These are phyloP conservation scores for Rhizophora apiculata DNA, from an alignment of 345 rosid genomes.

Conservation along the genomic window DNA sequence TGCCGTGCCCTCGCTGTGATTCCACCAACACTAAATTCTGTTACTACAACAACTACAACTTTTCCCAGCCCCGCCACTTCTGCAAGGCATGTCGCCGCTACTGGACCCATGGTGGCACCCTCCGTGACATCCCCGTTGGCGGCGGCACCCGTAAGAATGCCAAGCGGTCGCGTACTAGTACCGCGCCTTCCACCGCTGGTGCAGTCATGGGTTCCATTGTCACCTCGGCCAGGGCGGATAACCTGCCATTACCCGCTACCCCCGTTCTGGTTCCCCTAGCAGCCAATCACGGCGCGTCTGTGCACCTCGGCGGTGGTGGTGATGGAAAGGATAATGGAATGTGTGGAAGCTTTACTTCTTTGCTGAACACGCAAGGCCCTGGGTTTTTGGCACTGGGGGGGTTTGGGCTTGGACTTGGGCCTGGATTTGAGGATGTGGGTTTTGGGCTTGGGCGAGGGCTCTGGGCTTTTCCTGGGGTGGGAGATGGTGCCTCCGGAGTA, in stretches of 20 bases:
- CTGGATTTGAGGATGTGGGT: slow-evolving; percentile 56
- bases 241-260: slow-evolving; percentile 42
- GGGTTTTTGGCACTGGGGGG: slow-evolving; percentile 68
- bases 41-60: slow-evolving; percentile 94
- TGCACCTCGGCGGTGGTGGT: slow-evolving; percentile 19
- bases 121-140: slow-evolving; percentile 90
- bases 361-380: slow-evolving; percentile 60
- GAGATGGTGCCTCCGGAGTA: slow-evolving; percentile 34
- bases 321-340: slow-evolving; percentile 34
- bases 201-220: slow-evolving; percentile 3
- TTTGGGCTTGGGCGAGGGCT: slow-evolving; percentile 72
- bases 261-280: slow-evolving; percentile 53
- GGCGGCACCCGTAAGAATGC: slow-evolving; percentile 87
- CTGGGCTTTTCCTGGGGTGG: slow-evolving; percentile 62
- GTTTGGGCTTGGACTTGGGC: slow-evolving; percentile 66
- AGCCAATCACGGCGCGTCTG: slow-evolving; percentile 26
- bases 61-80: slow-evolving; percentile 98
- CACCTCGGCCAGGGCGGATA: slow-evolving; percentile 13
- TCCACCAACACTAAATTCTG: slow-evolving; percentile 92
- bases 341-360: slow-evolving; percentile 57
- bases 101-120: slow-evolving; percentile 98
- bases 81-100: slow-evolving; percentile 94
- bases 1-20: slow-evolving; percentile 91
- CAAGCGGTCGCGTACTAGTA: slow-evolving; percentile 62
- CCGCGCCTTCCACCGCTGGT: slow-evolving; percentile 10